Base-by-base conservation (phyloP, 2,329 filamentous ascomycete genomes). In the Claviceps spartinae region DNA sequence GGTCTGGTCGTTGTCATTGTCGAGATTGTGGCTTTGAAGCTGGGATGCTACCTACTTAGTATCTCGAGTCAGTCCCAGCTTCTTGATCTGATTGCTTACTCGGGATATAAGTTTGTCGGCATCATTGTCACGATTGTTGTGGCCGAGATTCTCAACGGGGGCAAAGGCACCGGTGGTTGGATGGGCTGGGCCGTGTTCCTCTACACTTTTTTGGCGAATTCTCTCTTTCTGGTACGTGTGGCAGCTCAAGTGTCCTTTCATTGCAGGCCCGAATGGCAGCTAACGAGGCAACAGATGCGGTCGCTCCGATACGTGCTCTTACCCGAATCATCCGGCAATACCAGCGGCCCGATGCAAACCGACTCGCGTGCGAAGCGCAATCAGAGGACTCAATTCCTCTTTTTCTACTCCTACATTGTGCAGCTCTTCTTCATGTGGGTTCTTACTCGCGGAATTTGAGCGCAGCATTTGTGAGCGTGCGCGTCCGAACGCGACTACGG, bases 71-170 rank as follows among this genome's bases (percentile, higher is more conserved):
- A 95, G 59, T 93, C 86, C 16, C 93, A 97, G 66, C 79, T 97
- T 50, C 79, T 97, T 54, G 93, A 98, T 62, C 71, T 98, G 49
- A 85, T 98, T 51, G 94, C 94, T 5, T 98, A 98, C 71, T 91
- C 86, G 2, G 94, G 94, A 20, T 98, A 98, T 73, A 98, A 98
- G 69, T 98, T 98, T 63, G 91, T 98, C 30, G 93, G 91, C 36
- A 89, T 96, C 59, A 98, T 98, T 55, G 78, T 87, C 48, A 96
- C 90, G 0, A 81, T 97, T 56, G 77, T 86, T 13, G 71, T 91
- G 18, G 83, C 87, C 16, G 87, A 94, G 67, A 76, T 88, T 16
- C 69, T 87, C 57, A 94, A 85, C 52, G 81, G 82, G 13, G 85
- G 89, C 45, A 81, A 83, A 61, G 86, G 91, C 22, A 93, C 88